phyloP scores from a whole-genome alignment of 805 yeast genomes.

The Kodamaea jinghongensis region DNA sequence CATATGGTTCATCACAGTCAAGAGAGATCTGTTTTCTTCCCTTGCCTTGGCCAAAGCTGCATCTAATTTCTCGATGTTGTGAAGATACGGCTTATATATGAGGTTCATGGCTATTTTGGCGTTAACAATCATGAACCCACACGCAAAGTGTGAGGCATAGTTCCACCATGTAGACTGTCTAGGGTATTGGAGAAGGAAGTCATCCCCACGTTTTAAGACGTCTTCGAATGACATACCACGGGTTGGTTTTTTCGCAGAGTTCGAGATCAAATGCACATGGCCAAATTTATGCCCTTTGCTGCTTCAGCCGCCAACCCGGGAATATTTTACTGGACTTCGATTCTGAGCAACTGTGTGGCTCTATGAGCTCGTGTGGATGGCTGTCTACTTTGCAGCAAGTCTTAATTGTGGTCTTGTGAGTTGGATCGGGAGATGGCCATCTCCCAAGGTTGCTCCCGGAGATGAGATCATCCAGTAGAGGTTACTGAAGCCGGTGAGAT shows the following conservation, averaged over 20 bases:
- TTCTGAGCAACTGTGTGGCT: no score
- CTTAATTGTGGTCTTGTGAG: no score
- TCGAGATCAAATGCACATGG: not conserved
- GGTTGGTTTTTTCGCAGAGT: not conserved
- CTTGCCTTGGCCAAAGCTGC: constrained; percentile 61
- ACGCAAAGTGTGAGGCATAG: constrained; percentile 62
- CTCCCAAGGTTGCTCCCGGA: no score
- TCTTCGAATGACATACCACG: constrained; percentile 62
- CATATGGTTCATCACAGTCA: constrained; percentile 93
- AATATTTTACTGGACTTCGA: no score
- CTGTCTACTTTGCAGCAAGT: no score
- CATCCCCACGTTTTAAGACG: constrained; percentile 72
- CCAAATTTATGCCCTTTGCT: no score
- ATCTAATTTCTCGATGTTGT: constrained; percentile 62
- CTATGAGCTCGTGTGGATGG: no score
- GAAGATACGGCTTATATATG: constrained; percentile 62
- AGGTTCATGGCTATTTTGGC: constrained; percentile 61
- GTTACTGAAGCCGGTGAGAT: no score
- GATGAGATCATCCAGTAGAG: no score
- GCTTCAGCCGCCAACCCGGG: no score
- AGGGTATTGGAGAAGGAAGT: constrained; percentile 62
- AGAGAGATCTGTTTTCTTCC: constrained; percentile 65
- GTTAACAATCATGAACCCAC: constrained; percentile 60
- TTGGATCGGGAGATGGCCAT: no score
- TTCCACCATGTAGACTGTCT: constrained; percentile 62